Conservation (phyloP, 2,329 filamentous ascomycete genomes). For the Tolypocladium pustulatum region DNA sequence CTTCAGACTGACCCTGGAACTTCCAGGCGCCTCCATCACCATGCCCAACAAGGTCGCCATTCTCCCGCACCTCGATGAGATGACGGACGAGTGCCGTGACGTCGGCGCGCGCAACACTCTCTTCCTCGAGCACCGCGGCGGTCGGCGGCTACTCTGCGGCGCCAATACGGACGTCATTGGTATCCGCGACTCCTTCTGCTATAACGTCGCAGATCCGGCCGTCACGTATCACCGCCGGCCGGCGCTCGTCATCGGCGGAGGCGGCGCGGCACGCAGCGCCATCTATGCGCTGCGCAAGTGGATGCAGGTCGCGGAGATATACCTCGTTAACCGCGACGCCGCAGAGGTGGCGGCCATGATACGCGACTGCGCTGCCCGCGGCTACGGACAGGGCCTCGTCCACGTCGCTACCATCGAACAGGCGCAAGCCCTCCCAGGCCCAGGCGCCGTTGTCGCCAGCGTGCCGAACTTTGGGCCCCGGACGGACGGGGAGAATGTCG, state of each 20-base stretch:
- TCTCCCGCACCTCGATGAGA: conserved; percentile 59
- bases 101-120: conserved; percentile 76
- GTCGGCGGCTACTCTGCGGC: conserved; percentile 49
- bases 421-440: conserved; percentile 44
- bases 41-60: conserved; percentile 81
- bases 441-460: conserved; percentile 61
- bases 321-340: conserved; percentile 66
- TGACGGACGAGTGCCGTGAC: conserved; percentile 61
- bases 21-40: conserved; percentile 57
- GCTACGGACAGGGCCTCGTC: conserved; percentile 48
- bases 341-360: conserved; percentile 58
- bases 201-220: conserved; percentile 37
- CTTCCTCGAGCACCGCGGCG: conserved; percentile 46
- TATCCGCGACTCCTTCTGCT: conserved; percentile 60
- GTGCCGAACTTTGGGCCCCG: conserved; percentile 67
- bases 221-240: conserved; percentile 45
- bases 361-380: conserved; percentile 46
- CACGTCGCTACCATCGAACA: conserved; percentile 53
- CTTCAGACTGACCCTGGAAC: background rate
- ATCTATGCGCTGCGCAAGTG: conserved; percentile 65
- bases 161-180: conserved; percentile 77
- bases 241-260: conserved; percentile 65
- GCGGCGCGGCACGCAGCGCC: conserved; percentile 67
- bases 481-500: conserved; percentile 49
- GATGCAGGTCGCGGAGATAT: conserved; percentile 58